phyloP scores from a whole-genome alignment of 2,329 filamentous ascomycete genomes.

The Scedosporium aurantiacum region DNA sequence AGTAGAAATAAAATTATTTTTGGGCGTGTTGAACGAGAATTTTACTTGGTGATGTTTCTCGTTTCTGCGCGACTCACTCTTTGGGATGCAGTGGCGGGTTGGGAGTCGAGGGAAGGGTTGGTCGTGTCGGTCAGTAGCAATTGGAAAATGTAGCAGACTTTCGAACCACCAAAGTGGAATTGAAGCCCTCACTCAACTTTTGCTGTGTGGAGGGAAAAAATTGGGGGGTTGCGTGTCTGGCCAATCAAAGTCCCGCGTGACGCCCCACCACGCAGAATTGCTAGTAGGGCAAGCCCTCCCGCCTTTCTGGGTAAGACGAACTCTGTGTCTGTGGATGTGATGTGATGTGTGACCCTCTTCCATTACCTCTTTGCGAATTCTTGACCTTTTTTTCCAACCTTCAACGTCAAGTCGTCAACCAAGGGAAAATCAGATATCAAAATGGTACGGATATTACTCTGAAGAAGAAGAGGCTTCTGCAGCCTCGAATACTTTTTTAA shows the following conservation, averaged over 20 bases:
- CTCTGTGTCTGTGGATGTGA: neutral
- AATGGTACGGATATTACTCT: conserved; percentile 24
- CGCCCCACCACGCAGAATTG: conserved; percentile 18
- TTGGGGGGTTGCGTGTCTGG: conserved; percentile 21
- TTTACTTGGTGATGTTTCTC: conserved; percentile 1
- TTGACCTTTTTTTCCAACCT: conserved; percentile 11
- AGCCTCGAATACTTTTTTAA: neutral
- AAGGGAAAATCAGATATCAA: conserved; percentile 24
- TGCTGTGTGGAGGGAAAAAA: conserved; percentile 17
- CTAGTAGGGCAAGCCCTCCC: conserved; percentile 32
- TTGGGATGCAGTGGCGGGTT: neutral
- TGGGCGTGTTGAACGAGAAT: neutral
- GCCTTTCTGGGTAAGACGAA: neutral
- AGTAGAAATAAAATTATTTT: conserved; percentile 6
- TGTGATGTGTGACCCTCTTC: conserved; percentile 3
- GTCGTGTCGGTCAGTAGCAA: neutral
- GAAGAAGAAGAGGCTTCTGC: neutral
- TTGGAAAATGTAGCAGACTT: conserved; percentile 2
- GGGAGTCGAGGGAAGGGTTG: conserved; percentile 4
- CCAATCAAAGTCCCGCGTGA: conserved; percentile 25
- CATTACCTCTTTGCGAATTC: conserved; percentile 7
- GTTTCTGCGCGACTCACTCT: neutral
- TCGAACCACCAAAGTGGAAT: conserved; percentile 1
- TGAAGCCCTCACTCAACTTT: conserved; percentile 6
- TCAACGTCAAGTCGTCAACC: conserved; percentile 21